Evolutionary conservation across 495 filamentous ascomycete species (phyloP).

Genomic region (Penicillium macrosclerotiorum): DNA sequence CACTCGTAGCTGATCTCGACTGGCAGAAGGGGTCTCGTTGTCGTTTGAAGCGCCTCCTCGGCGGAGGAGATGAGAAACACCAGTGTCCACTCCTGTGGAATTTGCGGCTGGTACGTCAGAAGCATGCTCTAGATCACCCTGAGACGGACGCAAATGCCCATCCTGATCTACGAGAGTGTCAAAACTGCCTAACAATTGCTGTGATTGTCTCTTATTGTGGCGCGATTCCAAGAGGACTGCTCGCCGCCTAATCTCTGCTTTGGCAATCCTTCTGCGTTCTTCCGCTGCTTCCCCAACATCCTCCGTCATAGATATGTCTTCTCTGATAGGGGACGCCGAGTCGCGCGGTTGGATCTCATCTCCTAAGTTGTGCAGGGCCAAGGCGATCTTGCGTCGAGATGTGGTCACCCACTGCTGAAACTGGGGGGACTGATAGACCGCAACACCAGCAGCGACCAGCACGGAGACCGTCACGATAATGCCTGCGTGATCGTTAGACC

Average conservation of each 20-base stretch:
- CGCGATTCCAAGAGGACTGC: slow-evolving; percentile 41
- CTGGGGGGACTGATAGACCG: slow-evolving; percentile 81
- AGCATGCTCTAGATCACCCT: slow-evolving; percentile 7
- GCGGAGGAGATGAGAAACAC: slow-evolving; percentile 54
- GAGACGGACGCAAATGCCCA: slow-evolving; percentile 38
- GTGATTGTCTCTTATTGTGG: slow-evolving; percentile 20
- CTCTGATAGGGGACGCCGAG: slow-evolving; percentile 15
- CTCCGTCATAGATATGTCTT: slow-evolving; percentile 55
- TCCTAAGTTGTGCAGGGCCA: slow-evolving; percentile 73
- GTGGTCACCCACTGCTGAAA: slow-evolving; percentile 72
- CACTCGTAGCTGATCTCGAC: slow-evolving; percentile 22
- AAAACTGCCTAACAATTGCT: slow-evolving; percentile 40
- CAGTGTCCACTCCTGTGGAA: slow-evolving; percentile 47
- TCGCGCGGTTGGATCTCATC: slow-evolving; percentile 66
- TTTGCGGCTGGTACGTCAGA: slow-evolving; percentile 23
- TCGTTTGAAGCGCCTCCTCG: slow-evolving; percentile 53
- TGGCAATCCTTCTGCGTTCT: slow-evolving; percentile 64
- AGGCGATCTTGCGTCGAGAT: slow-evolving; percentile 73
- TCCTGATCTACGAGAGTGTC: slow-evolving; percentile 55
- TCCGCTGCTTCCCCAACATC: slow-evolving; percentile 63
- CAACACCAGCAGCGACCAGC: slow-evolving; percentile 76
- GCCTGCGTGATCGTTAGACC: slow-evolving; percentile 46
- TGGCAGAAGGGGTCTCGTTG: slow-evolving; percentile 21
- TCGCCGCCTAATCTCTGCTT: slow-evolving; percentile 73
- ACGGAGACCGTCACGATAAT: slow-evolving; percentile 75